Evolutionary conservation across 2,329 filamentous ascomycete species (phyloP).

Genomic region (Calonectria hongkongensis): DNA sequence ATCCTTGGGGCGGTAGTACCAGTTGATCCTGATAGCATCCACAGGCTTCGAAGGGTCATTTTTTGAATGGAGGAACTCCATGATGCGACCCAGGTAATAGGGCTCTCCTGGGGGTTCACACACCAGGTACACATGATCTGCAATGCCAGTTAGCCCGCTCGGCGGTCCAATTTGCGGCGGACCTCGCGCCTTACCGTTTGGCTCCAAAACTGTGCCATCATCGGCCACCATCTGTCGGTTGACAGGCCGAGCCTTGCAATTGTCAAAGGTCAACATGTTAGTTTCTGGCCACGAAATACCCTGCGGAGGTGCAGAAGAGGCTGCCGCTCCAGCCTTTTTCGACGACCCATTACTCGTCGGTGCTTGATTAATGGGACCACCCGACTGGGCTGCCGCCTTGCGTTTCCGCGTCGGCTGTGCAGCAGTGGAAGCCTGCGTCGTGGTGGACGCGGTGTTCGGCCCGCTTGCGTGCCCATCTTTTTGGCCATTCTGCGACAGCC

Average conservation of each 20-base stretch:
- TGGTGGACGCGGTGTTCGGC: constrained; percentile 54
- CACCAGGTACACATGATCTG: constrained; percentile 92
- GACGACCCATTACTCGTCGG: constrained; percentile 49
- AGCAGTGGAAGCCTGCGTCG: constrained; percentile 71
- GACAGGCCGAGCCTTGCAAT: constrained; percentile 79
- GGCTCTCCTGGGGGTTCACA: constrained; percentile 98
- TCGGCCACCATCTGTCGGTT: constrained; percentile 90
- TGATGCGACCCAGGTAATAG: constrained; percentile 97
- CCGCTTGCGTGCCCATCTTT: constrained; percentile 59
- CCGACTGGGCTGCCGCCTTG: constrained; percentile 77
- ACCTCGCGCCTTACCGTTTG: constrained; percentile 81
- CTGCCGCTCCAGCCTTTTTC: constrained; percentile 46
- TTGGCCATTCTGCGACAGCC: constrained; percentile 59
- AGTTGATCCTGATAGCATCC: constrained; percentile 94
- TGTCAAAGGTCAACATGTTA: constrained; percentile 93
- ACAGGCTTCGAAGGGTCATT: constrained; percentile 84
- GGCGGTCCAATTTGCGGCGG: constrained; percentile 48
- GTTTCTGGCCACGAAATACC: constrained; percentile 75
- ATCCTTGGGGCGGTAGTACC: constrained; percentile 98
- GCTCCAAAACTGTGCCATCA: constrained; percentile 87
- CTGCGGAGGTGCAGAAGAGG: constrained; percentile 59
- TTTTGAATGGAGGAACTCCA: constrained; percentile 94
- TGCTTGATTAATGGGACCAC: constrained; percentile 50
- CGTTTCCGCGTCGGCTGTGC: constrained; percentile 83
- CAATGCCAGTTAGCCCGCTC: constrained; percentile 58